Percentiles rank a stretch among this genome's conserved stretches.
phyloP scores from a whole-genome alignment of 2,329 filamentous ascomycete species.

The Phialophora tarda region DNA sequence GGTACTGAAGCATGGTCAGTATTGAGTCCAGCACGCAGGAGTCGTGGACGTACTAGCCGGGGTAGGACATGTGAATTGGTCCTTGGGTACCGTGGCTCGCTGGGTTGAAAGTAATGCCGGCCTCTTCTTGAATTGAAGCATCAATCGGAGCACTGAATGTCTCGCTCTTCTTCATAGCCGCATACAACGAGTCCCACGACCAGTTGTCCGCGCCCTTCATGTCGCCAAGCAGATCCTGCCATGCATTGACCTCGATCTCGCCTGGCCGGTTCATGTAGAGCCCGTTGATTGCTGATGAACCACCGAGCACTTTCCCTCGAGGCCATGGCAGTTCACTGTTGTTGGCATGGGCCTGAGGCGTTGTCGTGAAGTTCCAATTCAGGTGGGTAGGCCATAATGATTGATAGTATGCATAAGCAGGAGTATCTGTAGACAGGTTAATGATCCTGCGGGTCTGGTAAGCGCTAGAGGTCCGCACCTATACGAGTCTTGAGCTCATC shows the following conservation, averaged over 20 bases:
- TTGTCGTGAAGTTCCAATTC: constrained; percentile 45
- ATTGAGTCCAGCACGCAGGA: constrained; percentile 4
- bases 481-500: constrained; percentile 45
- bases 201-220: constrained; percentile 47
- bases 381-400: constrained; percentile 46
- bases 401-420: constrained; percentile 45
- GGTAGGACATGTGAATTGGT: constrained; percentile 57
- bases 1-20: constrained; percentile 39
- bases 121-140: constrained; percentile 43
- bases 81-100: constrained; percentile 53
- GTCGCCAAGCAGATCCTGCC: constrained; percentile 43
- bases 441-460: constrained; percentile 21
- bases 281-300: constrained; percentile 48
- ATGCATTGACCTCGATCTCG: constrained; percentile 45
- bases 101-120: constrained; percentile 49
- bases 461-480: constrained; percentile 37
- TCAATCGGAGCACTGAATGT: constrained; percentile 50
- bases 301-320: constrained; percentile 46
- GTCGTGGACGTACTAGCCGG: constrained; percentile 42
- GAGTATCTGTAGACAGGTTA: constrained; percentile 41
- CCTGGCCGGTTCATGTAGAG: constrained; percentile 46
- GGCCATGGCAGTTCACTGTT: constrained; percentile 45
- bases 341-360: constrained; percentile 41
- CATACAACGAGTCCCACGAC: constrained; percentile 45
- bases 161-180: constrained; percentile 47